These are phyloP conservation scores for Tylopilus sp. DNA, from an alignment of 1,284 basidiomycete species.

Conservation along the genomic window DNA sequence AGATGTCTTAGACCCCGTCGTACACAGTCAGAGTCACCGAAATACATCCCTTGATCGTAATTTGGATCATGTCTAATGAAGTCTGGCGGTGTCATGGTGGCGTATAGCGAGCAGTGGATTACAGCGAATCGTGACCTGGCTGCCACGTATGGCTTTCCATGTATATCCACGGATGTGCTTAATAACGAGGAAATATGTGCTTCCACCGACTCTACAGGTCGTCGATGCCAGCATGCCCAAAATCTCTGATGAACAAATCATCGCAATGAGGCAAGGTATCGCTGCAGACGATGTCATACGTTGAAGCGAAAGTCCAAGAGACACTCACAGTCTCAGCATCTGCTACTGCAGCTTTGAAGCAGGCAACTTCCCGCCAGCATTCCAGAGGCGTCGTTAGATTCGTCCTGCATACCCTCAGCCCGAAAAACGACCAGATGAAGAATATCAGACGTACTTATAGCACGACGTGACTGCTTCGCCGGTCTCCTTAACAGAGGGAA, in stretches of 20 bases:
- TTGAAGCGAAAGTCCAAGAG: conserved; percentile 4
- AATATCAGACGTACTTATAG: conserved; percentile 50
- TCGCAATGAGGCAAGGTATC: conserved; percentile 28
- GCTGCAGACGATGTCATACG: conserved; percentile 20
- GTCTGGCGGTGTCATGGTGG: not conserved
- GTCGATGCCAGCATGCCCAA: not conserved
- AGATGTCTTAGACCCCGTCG: conserved; percentile 4
- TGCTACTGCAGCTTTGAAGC: conserved; percentile 67
- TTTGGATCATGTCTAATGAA: too few species aligned
- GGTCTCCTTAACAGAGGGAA: conserved; percentile 52
- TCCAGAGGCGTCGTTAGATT: conserved; percentile 60
- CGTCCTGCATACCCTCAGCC: conserved; percentile 40
- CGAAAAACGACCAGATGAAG: not conserved
- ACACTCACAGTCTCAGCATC: conserved; percentile 56
- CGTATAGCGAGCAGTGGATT: not conserved
- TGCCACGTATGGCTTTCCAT: conserved; percentile 1
- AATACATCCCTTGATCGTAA: too few species aligned
- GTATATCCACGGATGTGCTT: not conserved
- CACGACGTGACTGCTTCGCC: conserved; percentile 63
- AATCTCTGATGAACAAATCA: conserved; percentile 14
- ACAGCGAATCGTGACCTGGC: not conserved
- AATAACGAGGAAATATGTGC: too few species aligned
- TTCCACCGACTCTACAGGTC: not conserved
- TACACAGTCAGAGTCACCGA: not conserved
- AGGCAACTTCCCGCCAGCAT: conserved; percentile 72